These are phyloP conservation scores for Pleodorina starrii DNA, from an alignment of 139 green algal genomes.

Conservation along the genomic window DNA sequence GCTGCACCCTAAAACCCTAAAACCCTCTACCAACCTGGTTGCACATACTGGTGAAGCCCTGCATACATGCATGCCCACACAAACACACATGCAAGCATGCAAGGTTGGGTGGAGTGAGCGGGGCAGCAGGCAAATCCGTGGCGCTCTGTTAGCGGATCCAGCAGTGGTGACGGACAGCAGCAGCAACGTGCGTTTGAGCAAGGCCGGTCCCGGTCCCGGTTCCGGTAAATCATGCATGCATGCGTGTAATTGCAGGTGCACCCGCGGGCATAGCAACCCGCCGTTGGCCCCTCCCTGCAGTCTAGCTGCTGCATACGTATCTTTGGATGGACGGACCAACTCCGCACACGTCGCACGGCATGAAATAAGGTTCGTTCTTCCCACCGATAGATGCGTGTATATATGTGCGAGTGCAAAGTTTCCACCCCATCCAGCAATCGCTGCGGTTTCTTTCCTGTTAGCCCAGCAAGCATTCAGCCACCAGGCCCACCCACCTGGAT, in stretches of 20 bases:
- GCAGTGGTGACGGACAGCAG: neutral
- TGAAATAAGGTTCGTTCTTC: neutral
- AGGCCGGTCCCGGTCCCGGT: neutral
- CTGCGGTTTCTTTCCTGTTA: neutral
- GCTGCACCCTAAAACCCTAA: no score
- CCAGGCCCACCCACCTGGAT: neutral
- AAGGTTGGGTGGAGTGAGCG: neutral
- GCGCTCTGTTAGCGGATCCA: neutral
- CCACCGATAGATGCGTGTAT: neutral
- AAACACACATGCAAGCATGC: neutral
- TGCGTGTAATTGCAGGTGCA: neutral
- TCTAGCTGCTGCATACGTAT: no score
- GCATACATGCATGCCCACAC: neutral
- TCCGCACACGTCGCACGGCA: neutral
- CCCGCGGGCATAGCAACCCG: no score
- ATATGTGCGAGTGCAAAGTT: neutral
- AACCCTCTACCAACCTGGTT: no score
- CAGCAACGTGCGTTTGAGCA: neutral
- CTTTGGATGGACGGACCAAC: no score
- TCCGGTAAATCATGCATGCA: neutral
- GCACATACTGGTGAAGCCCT: slow-evolving; percentile 42
- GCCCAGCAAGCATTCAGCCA: neutral
- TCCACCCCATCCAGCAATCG: neutral
- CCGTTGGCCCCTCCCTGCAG: no score
- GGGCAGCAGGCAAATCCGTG: no score